Conservation (phyloP, 2,329 filamentous ascomycete genomes). For the Phialophora verrucosa region DNA sequence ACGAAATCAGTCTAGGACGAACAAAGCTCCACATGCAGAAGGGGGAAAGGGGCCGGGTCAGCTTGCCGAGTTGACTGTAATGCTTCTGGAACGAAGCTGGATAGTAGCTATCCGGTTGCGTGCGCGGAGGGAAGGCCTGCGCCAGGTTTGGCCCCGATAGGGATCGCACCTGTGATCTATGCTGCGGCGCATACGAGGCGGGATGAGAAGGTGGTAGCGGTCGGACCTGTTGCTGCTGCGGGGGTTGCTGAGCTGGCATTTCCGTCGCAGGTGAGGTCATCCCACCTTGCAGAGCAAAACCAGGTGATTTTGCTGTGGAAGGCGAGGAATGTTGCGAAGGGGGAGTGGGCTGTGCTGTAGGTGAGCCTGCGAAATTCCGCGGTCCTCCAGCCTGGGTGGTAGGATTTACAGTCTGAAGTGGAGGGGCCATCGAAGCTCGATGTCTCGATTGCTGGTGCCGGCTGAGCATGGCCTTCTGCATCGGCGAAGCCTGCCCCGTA, state of each 20-base stretch:
- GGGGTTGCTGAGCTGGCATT: slow-evolving; percentile 58
- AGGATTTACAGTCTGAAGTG: slow-evolving; percentile 45
- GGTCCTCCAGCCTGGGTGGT: slow-evolving; percentile 42
- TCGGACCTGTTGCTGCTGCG: slow-evolving; percentile 50
- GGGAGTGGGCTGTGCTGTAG: slow-evolving; percentile 70
- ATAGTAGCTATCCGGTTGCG: slow-evolving; percentile 67
- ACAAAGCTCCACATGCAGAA: slow-evolving; percentile 63
- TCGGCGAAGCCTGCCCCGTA: slow-evolving; percentile 74
- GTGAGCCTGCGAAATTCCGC: slow-evolving; percentile 38
- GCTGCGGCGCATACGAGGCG: slow-evolving; percentile 42
- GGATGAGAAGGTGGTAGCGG: slow-evolving; percentile 55
- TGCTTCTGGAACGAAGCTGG: slow-evolving; percentile 90
- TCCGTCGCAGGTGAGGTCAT: slow-evolving; percentile 67
- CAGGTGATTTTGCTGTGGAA: slow-evolving; percentile 65
- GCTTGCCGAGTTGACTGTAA: slow-evolving; percentile 93
- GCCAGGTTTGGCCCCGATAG: slow-evolving; percentile 41
- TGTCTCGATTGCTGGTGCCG: slow-evolving; percentile 61
- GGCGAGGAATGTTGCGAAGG: slow-evolving; percentile 78
- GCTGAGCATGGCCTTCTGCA: slow-evolving; percentile 81
- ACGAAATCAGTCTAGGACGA: slow-evolving; percentile 71
- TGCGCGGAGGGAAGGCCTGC: slow-evolving; percentile 48
- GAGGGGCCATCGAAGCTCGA: slow-evolving; percentile 39
- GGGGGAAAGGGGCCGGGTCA: slow-evolving; percentile 58
- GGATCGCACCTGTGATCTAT: slow-evolving; percentile 45
- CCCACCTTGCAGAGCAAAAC: slow-evolving; percentile 64